A percentile compares a stretch with the other conserved stretches of the same genome.
These are phyloP conservation scores for Hypoxylon sp. DNA, from an alignment of 2,329 filamentous ascomycete species.

Conservation along the genomic window DNA sequence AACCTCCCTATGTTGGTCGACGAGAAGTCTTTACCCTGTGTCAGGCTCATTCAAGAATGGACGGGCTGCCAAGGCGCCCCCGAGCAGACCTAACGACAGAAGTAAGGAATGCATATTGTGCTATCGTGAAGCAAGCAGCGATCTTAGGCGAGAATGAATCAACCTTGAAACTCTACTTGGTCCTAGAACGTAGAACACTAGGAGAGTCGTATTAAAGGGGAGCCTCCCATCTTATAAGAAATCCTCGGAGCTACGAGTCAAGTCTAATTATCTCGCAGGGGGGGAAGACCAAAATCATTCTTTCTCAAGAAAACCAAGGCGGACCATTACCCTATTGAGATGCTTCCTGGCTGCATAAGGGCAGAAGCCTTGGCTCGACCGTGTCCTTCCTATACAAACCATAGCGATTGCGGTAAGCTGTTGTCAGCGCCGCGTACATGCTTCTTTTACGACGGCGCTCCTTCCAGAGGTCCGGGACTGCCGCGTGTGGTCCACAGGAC, in stretches of 20 bases:
- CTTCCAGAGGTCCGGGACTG: not conserved
- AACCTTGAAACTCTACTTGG: not conserved
- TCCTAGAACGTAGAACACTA: not conserved
- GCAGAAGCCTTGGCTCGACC: constrained; percentile 1
- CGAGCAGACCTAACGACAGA: constrained; percentile 41
- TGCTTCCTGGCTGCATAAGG: constrained; percentile 9
- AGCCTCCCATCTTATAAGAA: constrained; percentile 12
- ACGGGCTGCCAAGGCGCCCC: constrained; percentile 51
- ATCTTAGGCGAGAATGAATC: not conserved
- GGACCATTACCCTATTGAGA: constrained; percentile 8
- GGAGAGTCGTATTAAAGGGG: not conserved
- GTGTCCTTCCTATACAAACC: constrained; percentile 21
- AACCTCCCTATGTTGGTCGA: not conserved
- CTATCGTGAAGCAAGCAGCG: not conserved
- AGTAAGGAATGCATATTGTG: constrained; percentile 42
- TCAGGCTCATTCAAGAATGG: constrained; percentile 56
- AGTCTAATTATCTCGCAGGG: not conserved
- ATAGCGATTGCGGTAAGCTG: not conserved
- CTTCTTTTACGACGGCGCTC: constrained; percentile 5
- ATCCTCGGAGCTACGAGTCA: not conserved
- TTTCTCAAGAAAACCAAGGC: not conserved
- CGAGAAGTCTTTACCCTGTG: constrained; percentile 43
- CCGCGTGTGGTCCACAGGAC: not conserved
- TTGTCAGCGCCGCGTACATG: not conserved
- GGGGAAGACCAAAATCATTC: not conserved